Base-by-base conservation (phyloP, 129 eudicot species). In the Lactuca saligna region DNA sequence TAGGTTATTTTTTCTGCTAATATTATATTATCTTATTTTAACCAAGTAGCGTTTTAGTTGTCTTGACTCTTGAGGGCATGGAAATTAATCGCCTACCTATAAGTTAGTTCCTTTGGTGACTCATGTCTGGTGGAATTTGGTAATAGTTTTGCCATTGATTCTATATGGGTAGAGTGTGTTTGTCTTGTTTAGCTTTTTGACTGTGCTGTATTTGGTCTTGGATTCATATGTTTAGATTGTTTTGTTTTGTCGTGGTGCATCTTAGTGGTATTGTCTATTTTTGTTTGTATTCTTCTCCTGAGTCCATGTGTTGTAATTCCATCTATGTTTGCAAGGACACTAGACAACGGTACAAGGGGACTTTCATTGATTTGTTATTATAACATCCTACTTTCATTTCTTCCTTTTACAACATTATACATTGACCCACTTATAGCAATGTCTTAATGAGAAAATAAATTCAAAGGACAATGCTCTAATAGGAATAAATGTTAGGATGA, bases 191-290 rank as follows among this genome's bases (percentile, higher is more conserved):
- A 25, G 29, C 65, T 56, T 73, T 48, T 44, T 31, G 46, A 70
- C 48, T 42, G 38, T 57, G 29, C 34, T 68, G 37, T 54, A 9
- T 29, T 35, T 57, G 56, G 58, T 33, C 72, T 49, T 34, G 65
- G 17, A 60, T 55, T 51, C 74, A 60, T 68, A 38, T 68, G 75
- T 68, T 75, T 75, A 53, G 80, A 46, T 75, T 66, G 62, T 33
- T 67, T 50, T 75, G 56, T 67, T 59, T 68, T 68, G 80, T 60
- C 63, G 67, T 75, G 60, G 65, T 64, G 15, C 51, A 44, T 41
- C 41, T 42, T 75, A 37, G 57, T 68, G 70, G 60, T 39, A 35
- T 66, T 75, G 73, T 58, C 61, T 48, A 44, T 58, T 58, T 68
- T 67, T 50, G 69, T 67, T 68, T 75, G 68, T 61, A 69, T 61